phyloP scores from a whole-genome alignment of 2,329 filamentous ascomycete species.

The Monilinia vaccinii-corymbosi region DNA sequence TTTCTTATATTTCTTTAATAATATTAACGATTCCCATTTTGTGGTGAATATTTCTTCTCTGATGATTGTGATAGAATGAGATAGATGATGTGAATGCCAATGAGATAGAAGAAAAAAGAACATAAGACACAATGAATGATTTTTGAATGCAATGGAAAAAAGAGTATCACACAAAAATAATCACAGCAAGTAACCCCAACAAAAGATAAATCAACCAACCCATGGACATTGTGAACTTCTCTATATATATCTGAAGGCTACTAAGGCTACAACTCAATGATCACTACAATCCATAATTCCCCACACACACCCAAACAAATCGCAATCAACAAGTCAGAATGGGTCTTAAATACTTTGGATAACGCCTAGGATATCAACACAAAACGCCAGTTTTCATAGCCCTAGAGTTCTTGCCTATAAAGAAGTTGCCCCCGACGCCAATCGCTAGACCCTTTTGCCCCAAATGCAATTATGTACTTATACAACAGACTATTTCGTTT shows the following conservation, averaged over 20 bases:
- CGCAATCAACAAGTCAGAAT: background rate
- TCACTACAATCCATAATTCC: background rate
- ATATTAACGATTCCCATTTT: background rate
- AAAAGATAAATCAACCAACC: background rate
- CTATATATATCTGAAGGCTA: background rate
- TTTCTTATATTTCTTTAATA: too few species aligned
- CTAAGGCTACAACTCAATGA: too few species aligned
- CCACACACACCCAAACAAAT: background rate
- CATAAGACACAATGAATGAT: background rate
- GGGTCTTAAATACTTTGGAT: background rate
- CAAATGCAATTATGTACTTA: constrained; percentile 5
- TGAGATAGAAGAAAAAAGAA: background rate
- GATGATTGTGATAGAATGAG: background rate
- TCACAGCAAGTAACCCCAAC: background rate
- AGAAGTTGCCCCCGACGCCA: background rate
- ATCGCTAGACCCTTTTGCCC: background rate
- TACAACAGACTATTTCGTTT: background rate
- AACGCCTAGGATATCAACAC: constrained; percentile 5
- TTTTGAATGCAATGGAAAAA: background rate
- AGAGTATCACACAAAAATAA: background rate
- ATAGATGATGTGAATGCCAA: too few species aligned
- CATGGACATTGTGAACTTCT: background rate
- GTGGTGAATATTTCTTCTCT: background rate
- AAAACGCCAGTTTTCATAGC: constrained; percentile 5
- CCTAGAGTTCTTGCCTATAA: background rate